Evolutionary conservation across 345 rosid genomes (phyloP).

Genomic region (Lumnitzera racemosa): DNA sequence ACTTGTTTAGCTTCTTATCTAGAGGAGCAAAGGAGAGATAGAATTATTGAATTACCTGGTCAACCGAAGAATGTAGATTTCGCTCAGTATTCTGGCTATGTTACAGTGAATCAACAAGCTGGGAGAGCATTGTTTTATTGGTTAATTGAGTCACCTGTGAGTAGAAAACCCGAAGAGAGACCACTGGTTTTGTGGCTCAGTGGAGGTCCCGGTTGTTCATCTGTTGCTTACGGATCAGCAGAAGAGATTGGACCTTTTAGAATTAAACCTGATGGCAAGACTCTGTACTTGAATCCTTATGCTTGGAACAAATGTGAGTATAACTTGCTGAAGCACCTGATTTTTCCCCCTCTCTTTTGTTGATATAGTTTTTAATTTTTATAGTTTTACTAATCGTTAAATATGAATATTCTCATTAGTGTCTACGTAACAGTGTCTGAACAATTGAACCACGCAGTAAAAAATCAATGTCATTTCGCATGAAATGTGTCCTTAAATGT

Average conservation of each 20-base stretch:
- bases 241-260: slow-evolving; percentile 90
- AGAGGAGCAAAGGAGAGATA: slow-evolving; percentile 49
- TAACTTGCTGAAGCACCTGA: background rate
- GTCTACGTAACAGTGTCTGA: no score
- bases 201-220: slow-evolving; percentile 96
- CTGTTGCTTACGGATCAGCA: slow-evolving; percentile 74
- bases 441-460: no score
- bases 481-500: no score
- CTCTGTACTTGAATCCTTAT: slow-evolving; percentile 67
- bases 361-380: background rate
- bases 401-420: no score
- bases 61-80: slow-evolving; percentile 61
- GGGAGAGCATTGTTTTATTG: slow-evolving; percentile 93
- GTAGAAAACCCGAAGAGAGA: slow-evolving; percentile 49
- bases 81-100: slow-evolving; percentile 80
- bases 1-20: slow-evolving; percentile 5
- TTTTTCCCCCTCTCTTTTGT: background rate
- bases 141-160: slow-evolving; percentile 70
- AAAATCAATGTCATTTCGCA: no score
- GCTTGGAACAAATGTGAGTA: slow-evolving; percentile 69
- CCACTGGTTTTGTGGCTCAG: slow-evolving; percentile 90
- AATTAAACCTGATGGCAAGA: slow-evolving; percentile 62
- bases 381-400: no score
- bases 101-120: slow-evolving; percentile 68
- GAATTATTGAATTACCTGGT: slow-evolving; percentile 61